Base-by-base conservation (phyloP, 2,329 filamentous ascomycete species). In the Colletotrichum sp. region DNA sequence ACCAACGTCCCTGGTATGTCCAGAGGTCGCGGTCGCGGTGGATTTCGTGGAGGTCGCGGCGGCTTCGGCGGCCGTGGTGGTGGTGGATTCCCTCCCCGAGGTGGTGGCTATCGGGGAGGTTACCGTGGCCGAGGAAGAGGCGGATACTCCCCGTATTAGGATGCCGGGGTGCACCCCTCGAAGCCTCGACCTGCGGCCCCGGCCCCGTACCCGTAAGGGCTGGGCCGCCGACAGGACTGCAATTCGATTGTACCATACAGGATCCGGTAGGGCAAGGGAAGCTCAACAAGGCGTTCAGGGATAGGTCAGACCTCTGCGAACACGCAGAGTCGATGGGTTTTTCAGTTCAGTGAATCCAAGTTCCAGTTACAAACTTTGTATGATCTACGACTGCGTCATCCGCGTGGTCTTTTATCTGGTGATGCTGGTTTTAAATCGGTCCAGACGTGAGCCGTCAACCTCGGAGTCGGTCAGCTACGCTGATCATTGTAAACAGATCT, bases 1-100 rank as follows among this genome's bases (percentile, higher is more conserved):
- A 99, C 97, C 78, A 99, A 99, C 82, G 88, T 99, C 67, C 97
- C 97, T 2, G 97, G 97, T 74, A 96, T 99, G 95, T 93, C 91
- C 78, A 92, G 96, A 76, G 95, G 95, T 33, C 89, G 94, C 66
- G 92, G 92, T 43, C 88, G 90, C 33, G 90, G 90, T 70, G 87
- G 86, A 13, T 86, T 85, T 77, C 84, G 88, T 16, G 85, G 88
- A 51, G 86, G 89, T 65, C 84, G 90, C 77, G 87, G 90, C 66
- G 86, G 87, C 69, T 83, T 83, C 66, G 84, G 86, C 77, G 87
- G 88, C 64, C 85, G 88, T 75, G 90, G 91, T 58, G 90, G 91
- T 58, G 90, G 87, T 75, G 82, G 57, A 15, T 61, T 61, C n/a
- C 57, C 81, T 55, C 86, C 86, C 66, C 84, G 89, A 74, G 90